Evolutionary conservation across 2,329 filamentous ascomycete species (phyloP), one percentile per base, ranked within the genome.

Genomic region (Tolypocladium inflatum): DNA sequence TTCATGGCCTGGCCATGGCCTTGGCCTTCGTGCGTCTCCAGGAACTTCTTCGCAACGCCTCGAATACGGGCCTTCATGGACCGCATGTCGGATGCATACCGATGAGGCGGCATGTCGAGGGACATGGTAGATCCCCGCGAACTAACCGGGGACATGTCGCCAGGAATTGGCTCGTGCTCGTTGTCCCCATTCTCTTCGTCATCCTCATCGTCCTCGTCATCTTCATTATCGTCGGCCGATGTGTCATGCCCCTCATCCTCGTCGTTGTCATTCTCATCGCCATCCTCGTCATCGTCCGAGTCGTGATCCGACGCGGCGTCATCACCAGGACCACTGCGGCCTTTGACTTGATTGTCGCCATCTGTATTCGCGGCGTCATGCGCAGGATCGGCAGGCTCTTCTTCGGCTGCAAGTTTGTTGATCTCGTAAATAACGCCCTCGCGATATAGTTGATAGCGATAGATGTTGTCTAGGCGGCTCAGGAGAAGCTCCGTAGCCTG

Each of bases 351-450:
- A 17, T 58, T 61, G 26, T 65, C 64, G 13, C 39, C 60, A 50
- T 38, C 26, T 26, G 50, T 57, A 9, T 52, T 38, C 21, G 55
- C 35, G 1, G 43, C 39, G 19, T 62, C 59, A 10, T 59, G 58
- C 21, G 55, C 45, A 17, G 55, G 23, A 37, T 55, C 57, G n/a
- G 21, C 43, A 51, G 52, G 54, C 10, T 71, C 65, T 55, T 81
- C 76, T 55, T 78, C 72, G 55, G 74, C 80, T 1, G 91, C 87
- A 38, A 99, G 78, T 68, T 91, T 93, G 37, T 85, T 81, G 55
- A 99, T 95, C 70, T 99, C 93, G 2, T 88, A 81, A 64, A 97
- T 92, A 50, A 99, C 94, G 41, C 94, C 94, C 74, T 99, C 95
- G 0, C 94, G 89, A 68, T 99, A 96, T 65, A 99, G 93, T 66